phyloP scores from a whole-genome alignment of 1,284 basidiomycete species.

The Mycena citricolor region DNA sequence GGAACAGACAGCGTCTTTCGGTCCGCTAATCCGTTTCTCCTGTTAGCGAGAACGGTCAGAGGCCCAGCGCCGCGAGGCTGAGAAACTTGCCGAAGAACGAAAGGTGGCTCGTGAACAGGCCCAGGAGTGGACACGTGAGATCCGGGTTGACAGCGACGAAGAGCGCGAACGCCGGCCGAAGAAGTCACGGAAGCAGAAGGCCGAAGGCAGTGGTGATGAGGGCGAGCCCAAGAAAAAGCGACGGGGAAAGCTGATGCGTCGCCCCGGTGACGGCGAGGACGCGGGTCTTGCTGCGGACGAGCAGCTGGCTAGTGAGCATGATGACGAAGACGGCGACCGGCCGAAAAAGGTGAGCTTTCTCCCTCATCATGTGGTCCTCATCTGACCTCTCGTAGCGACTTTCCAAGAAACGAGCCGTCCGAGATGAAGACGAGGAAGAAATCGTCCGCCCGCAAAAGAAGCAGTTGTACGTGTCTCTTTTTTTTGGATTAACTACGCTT shows the following conservation, averaged over 20 bases:
- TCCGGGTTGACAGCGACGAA: conserved; percentile 71
- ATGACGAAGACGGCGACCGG: conserved; percentile 63
- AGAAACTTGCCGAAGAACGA: conserved; percentile 73
- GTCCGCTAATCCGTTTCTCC: conserved; percentile 2
- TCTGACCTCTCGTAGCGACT: conserved; percentile 12
- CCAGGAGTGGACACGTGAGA: conserved; percentile 68
- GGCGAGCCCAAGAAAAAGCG: conserved; percentile 61
- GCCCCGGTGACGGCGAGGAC: conserved; percentile 38
- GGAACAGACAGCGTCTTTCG: too few species aligned
- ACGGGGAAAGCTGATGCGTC: conserved; percentile 50
- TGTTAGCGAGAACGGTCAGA: conserved; percentile 55
- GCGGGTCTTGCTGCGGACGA: conserved; percentile 44
- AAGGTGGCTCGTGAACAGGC: conserved; percentile 77
- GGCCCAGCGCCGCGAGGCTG: conserved; percentile 57
- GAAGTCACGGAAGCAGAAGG: conserved; percentile 56
- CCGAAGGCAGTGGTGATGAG: conserved; percentile 56
- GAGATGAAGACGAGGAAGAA: conserved; percentile 75
- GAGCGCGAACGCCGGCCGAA: conserved; percentile 64
- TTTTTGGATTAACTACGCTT: background rate
- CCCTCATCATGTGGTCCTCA: background rate
- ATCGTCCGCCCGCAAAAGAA: conserved; percentile 40
- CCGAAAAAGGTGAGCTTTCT: conserved; percentile 57
- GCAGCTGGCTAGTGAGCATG: conserved; percentile 63
- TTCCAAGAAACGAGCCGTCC: conserved; percentile 67
- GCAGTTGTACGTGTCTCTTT: conserved; percentile 57